A percentile compares a stretch with the other conserved stretches of the same genome.
phyloP scores from a whole-genome alignment of 2,329 filamentous ascomycete species.

The Claviceps citrina region DNA sequence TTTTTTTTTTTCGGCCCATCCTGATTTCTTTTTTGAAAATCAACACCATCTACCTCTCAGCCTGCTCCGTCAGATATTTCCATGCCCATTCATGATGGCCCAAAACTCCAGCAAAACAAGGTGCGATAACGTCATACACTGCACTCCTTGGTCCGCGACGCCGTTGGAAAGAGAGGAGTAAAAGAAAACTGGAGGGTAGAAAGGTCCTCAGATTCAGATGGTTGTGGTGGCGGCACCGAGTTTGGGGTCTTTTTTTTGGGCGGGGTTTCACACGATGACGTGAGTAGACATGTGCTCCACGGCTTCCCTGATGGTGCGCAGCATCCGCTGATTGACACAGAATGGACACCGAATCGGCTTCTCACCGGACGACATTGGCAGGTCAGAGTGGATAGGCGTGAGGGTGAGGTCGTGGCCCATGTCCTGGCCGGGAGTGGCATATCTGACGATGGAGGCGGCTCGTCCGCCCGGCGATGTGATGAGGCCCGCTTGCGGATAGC shows the following conservation, averaged over 20 bases:
- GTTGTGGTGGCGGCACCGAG: too few relatives aligned
- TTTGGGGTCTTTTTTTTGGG: too few relatives aligned
- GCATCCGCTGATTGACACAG: conserved; percentile 46
- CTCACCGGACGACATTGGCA: conserved; percentile 30
- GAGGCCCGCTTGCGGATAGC: conserved; percentile 16
- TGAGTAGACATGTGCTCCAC: conserved; percentile 49
- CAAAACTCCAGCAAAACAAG: not conserved
- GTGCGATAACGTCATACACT: not conserved
- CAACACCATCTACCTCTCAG: too few relatives aligned
- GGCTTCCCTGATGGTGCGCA: conserved; percentile 44
- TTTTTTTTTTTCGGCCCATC: too few relatives aligned
- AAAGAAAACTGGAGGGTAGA: too few relatives aligned
- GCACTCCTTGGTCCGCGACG: not conserved
- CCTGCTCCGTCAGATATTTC: not conserved
- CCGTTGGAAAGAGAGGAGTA: too few relatives aligned
- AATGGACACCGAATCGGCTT: conserved; percentile 42
- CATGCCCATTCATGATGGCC: not conserved
- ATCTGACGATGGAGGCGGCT: conserved; percentile 18
- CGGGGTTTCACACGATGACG: conserved; percentile 38
- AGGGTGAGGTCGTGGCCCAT: conserved; percentile 30
- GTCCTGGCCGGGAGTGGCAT: conserved; percentile 21
- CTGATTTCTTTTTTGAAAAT: too few relatives aligned
- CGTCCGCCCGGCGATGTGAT: conserved; percentile 18
- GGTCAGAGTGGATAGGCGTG: conserved; percentile 38
- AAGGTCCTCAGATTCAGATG: too few relatives aligned